These are phyloP conservation scores for Spinellus fusiger DNA, from an alignment of 192 early-diverging fungal genomes.

Conservation along the genomic window DNA sequence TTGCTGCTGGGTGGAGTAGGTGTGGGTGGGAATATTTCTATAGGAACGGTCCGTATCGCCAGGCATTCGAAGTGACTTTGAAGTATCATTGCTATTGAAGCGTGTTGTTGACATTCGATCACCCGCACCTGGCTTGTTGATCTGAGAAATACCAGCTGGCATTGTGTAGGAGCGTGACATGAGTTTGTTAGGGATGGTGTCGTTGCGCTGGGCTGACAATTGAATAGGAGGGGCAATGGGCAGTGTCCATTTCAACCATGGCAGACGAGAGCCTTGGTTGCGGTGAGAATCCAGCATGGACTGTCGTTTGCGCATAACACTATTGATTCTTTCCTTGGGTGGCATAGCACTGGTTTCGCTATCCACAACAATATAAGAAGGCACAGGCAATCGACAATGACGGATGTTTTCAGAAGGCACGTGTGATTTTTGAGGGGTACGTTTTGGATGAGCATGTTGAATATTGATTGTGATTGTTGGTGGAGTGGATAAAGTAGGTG, in stretches of 20 bases:
- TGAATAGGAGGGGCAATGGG: neutral
- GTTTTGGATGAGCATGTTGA: neutral
- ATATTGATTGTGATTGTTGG: neutral
- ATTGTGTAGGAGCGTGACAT: slow-evolving; percentile 5
- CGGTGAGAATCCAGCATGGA: slow-evolving; percentile 16
- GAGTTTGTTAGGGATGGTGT: neutral
- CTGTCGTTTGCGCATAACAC: slow-evolving; percentile 21
- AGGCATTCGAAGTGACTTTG: no score
- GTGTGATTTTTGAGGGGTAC: neutral
- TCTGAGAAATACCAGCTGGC: neutral
- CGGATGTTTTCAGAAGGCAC: neutral
- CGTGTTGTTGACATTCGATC: neutral
- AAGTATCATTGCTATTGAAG: neutral
- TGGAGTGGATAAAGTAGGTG: neutral
- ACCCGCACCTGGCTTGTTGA: neutral
- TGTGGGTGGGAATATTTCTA: neutral
- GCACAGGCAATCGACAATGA: slow-evolving; percentile 20
- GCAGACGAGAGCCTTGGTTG: slow-evolving; percentile 28
- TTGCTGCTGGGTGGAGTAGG: neutral
- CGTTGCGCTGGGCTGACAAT: neutral
- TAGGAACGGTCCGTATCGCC: neutral
- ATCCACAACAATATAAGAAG: slow-evolving; percentile 9
- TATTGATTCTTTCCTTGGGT: slow-evolving; percentile 13
- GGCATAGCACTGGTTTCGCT: slow-evolving; percentile 2
- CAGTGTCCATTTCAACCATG: slow-evolving; percentile 2